phyloP scores from a whole-genome alignment of 805 yeast genomes.

The Candida sphagnicola region DNA sequence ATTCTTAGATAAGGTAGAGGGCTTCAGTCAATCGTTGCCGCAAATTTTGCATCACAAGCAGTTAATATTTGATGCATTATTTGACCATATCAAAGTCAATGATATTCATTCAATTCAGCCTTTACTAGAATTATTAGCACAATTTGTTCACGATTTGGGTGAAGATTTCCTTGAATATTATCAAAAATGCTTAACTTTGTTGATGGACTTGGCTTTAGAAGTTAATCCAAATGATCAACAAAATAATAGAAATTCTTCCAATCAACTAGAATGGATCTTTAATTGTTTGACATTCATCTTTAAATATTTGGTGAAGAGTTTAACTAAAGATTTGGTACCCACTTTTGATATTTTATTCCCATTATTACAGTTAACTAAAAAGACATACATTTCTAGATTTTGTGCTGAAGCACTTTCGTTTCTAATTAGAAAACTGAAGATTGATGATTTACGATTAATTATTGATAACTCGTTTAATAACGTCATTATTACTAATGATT shows the following conservation, averaged over 20 bases:
- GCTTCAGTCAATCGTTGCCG: conserved; percentile 65
- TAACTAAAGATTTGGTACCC: conserved; percentile 60
- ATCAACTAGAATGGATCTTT: conserved; percentile 77
- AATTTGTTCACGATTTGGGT: conserved; percentile 88
- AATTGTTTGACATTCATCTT: conserved; percentile 83
- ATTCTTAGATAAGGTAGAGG: conserved; percentile 54
- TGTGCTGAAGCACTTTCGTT: conserved; percentile 90
- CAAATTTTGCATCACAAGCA: conserved; percentile 71
- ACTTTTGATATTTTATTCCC: conserved; percentile 68
- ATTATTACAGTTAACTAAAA: conserved; percentile 51
- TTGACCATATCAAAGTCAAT: conserved; percentile 43
- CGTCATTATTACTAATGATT: conserved; percentile 31
- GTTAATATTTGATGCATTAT: conserved; percentile 50
- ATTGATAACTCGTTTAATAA: conserved; percentile 39
- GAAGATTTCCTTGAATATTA: conserved; percentile 82
- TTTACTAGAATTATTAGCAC: conserved; percentile 68
- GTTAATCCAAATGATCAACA: conserved; percentile 45
- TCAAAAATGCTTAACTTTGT: conserved; percentile 43
- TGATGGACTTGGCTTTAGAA: conserved; percentile 44
- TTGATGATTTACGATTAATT: conserved; percentile 43
- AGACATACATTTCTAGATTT: conserved; percentile 69
- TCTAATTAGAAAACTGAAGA: conserved; percentile 63
- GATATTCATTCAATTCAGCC: conserved; percentile 80
- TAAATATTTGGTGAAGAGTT: conserved; percentile 71
- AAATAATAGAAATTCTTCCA: conserved; percentile 51